A percentile compares a stretch with the other conserved stretches of the same genome.
Conservation (phyloP, 129 eudicot genomes). For the Calendula officinalis region DNA sequence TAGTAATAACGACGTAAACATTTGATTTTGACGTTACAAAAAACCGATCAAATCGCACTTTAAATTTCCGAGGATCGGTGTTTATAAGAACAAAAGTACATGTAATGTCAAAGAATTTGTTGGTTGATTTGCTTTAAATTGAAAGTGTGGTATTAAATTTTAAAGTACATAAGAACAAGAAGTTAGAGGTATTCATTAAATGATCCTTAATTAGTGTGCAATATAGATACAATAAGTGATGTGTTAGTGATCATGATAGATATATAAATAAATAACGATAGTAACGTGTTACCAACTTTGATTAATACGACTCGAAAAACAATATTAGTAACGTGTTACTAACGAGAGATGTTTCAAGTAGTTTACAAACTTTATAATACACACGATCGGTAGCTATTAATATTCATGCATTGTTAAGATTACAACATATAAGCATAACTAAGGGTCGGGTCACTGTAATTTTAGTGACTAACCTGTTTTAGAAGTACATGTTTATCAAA, state of each 20-base stretch:
- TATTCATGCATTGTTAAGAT: constrained; percentile 14
- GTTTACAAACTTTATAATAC: constrained; percentile 20
- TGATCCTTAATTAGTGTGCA: constrained; percentile 27
- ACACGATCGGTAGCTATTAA: constrained; percentile 25
- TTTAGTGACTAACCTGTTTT: constrained; percentile 34
- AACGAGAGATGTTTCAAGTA: constrained; percentile 13
- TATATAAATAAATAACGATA: constrained; percentile 14
- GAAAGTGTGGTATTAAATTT: constrained; percentile 23
- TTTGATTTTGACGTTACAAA: constrained; percentile 29
- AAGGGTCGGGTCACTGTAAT: constrained; percentile 11
- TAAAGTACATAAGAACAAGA: constrained; percentile 32
- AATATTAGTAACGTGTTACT: constrained; percentile 3
- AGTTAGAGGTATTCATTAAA: constrained; percentile 30
- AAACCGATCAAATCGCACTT: constrained; percentile 22
- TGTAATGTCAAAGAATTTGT: constrained; percentile 21
- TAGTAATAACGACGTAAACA: constrained; percentile 32
- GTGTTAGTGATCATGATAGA: constrained; percentile 14
- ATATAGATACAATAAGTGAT: constrained; percentile 18
- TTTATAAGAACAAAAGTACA: constrained; percentile 26
- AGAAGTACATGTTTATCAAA: constrained; percentile 25
- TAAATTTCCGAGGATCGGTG: constrained; percentile 19
- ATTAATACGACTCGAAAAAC: background rate
- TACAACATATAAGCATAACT: constrained; percentile 30
- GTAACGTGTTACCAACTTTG: constrained; percentile 20
- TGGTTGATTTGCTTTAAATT: constrained; percentile 36